Conservation (phyloP, 2,329 filamentous ascomycete genomes). For the Cadophora gregata region DNA sequence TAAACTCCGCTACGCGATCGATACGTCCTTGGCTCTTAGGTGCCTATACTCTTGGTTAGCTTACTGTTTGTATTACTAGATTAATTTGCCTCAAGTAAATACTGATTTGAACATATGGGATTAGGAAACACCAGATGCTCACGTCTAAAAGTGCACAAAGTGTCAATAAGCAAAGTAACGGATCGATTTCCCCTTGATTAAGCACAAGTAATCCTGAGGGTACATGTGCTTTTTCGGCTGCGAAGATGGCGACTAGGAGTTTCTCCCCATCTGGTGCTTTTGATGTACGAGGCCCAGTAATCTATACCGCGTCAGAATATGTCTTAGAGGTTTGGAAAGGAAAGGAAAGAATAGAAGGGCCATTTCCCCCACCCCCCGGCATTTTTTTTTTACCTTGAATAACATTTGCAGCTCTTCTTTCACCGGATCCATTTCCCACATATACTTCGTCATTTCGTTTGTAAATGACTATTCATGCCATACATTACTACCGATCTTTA, state of each 20-base stretch:
- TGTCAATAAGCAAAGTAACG: not conserved
- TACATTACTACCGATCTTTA: constrained; percentile 2
- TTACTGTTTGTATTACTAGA: not conserved
- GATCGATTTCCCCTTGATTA: constrained; percentile 3
- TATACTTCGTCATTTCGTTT: not conserved
- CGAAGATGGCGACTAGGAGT: constrained; percentile 1
- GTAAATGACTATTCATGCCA: constrained; percentile 1
- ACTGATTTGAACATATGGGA: constrained; percentile 1
- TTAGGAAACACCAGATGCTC: constrained; percentile 1
- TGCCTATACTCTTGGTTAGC: constrained; percentile 2
- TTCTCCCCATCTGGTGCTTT: constrained; percentile 1
- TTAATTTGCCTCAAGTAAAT: no score
- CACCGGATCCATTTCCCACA: constrained; percentile 2
- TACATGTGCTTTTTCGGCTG: constrained; percentile 1
- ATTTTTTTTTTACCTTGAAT: not conserved
- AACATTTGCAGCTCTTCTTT: constrained; percentile 1
- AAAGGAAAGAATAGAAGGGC: not conserved
- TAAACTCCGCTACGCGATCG: constrained; percentile 4
- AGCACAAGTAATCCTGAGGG: constrained; percentile 4
- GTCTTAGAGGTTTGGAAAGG: not conserved
- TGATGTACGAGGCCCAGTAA: not conserved
- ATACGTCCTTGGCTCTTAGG: not conserved
- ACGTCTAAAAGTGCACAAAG: constrained; percentile 1
- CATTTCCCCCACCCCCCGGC: not conserved
- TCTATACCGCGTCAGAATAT: constrained; percentile 1